Conservation (phyloP, 140 eudicot species). For the Cichorium intybus region DNA sequence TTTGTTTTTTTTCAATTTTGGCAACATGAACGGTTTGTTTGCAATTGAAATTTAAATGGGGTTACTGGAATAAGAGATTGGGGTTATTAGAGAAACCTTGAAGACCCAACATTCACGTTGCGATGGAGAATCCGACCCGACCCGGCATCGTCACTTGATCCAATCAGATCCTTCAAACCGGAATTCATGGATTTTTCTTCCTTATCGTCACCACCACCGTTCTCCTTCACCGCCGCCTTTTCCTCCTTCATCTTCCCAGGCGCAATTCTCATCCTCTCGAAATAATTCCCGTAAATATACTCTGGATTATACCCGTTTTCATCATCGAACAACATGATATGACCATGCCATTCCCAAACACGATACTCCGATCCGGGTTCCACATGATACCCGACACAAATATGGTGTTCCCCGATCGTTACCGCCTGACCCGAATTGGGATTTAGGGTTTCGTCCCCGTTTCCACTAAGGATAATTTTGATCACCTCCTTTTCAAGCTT, state of each 20-base stretch:
- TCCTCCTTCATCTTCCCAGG: constrained; percentile 12
- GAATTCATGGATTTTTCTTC: constrained; percentile 31
- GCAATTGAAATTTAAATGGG: not conserved
- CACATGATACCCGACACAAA: constrained; percentile 88
- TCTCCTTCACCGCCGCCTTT: constrained; percentile 12
- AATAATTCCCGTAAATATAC: constrained; percentile 94
- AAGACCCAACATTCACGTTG: constrained; percentile 39
- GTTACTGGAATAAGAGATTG: not conserved
- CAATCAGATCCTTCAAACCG: constrained; percentile 60
- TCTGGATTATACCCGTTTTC: constrained; percentile 78
- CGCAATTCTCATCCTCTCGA: constrained; percentile 51
- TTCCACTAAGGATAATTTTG: constrained; percentile 51
- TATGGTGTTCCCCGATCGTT: constrained; percentile 75
- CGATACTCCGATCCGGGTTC: constrained; percentile 78
- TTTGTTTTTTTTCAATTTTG: not conserved
- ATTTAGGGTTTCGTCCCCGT: constrained; percentile 65
- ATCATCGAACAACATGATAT: constrained; percentile 91
- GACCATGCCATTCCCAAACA: constrained; percentile 99
- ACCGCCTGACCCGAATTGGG: constrained; percentile 97
- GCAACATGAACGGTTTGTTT: not conserved
- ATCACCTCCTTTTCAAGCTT: constrained; percentile 80
- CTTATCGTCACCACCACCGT: constrained; percentile 18
- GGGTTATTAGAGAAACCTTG: constrained; percentile 26
- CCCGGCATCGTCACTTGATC: constrained; percentile 25
- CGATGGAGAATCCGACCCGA: constrained; percentile 46